These are phyloP conservation scores for Plasmodium inui DNA, from an alignment of 169 alveolate genomes.

Conservation along the genomic window DNA sequence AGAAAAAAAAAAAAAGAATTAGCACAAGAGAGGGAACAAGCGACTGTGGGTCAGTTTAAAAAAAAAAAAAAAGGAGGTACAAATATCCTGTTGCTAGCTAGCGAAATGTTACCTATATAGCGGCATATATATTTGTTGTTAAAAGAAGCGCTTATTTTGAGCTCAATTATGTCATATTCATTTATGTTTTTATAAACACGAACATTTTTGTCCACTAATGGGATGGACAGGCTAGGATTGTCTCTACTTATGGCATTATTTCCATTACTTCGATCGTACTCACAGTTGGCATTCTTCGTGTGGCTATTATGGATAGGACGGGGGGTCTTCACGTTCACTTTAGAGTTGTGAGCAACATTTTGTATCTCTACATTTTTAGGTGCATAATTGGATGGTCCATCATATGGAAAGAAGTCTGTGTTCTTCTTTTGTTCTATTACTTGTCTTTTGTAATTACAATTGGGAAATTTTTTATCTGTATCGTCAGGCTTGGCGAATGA, in stretches of 20 bases:
- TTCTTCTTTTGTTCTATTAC: neutral
- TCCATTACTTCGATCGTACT: neutral
- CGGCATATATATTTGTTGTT: conserved; percentile 69
- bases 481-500: neutral
- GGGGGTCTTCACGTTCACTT: conserved; percentile 4
- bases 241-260: conserved; percentile 9
- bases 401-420: neutral
- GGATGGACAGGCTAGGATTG: neutral
- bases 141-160: conserved; percentile 71
- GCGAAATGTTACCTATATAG: conserved; percentile 52
- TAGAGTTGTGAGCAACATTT: neutral
- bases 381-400: conserved; percentile 10
- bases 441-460: conserved; percentile 5
- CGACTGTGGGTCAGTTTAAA: neutral
- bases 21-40: neutral
- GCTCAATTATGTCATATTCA: conserved; percentile 70
- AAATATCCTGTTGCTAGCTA: neutral
- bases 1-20: neutral
- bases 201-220: conserved; percentile 30
- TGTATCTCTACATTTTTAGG: neutral
- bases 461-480: neutral
- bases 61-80: neutral
- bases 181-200: conserved; percentile 75
- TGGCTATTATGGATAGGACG: conserved; percentile 14
- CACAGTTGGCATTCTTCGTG: neutral